A percentile compares a stretch with the other conserved stretches of the same genome.
Conservation (phyloP, 768 basidiomycete species). For the Chalciporus pseudorubinellus region DNA sequence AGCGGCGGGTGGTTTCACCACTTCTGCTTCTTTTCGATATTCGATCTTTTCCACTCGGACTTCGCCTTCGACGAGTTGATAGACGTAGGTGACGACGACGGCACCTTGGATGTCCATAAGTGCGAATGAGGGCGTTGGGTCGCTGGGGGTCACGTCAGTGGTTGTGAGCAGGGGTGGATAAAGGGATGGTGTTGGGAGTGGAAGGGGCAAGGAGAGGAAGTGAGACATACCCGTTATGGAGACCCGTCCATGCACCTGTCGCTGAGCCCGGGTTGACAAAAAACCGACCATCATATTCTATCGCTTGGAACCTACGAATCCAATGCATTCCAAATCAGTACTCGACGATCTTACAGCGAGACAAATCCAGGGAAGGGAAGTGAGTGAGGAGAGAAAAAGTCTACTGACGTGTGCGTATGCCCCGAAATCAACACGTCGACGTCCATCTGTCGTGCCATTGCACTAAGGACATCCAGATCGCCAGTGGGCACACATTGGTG, state of each 20-base stretch:
- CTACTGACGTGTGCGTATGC: slow-evolving; percentile 85
- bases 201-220: neutral
- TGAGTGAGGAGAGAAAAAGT: neutral
- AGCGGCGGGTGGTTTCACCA: slow-evolving; percentile 29
- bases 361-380: neutral
- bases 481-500: slow-evolving; percentile 92
- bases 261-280: slow-evolving; percentile 96
- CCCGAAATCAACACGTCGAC: slow-evolving; percentile 94
- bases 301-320: slow-evolving; percentile 77
- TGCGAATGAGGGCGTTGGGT: slow-evolving; percentile 91
- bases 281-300: slow-evolving; percentile 88
- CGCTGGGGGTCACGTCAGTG: slow-evolving; percentile 42
- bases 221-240: slow-evolving; percentile 11
- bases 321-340: neutral
- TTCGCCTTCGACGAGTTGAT: slow-evolving; percentile 91
- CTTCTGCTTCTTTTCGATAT: slow-evolving; percentile 63
- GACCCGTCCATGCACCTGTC: slow-evolving; percentile 90
- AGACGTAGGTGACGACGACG: slow-evolving; percentile 96
- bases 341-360: too few relatives aligned
- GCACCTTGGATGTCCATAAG: slow-evolving; percentile 97
- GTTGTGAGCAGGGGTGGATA: neutral
- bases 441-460: slow-evolving; percentile 93
- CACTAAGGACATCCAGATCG: slow-evolving; percentile 84
- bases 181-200: neutral
- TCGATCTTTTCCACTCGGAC: slow-evolving; percentile 92